Evolutionary conservation across 768 basidiomycete genomes (phyloP), one percentile per base, ranked within the genome.

Genomic region (Butyriboletus loyo): DNA sequence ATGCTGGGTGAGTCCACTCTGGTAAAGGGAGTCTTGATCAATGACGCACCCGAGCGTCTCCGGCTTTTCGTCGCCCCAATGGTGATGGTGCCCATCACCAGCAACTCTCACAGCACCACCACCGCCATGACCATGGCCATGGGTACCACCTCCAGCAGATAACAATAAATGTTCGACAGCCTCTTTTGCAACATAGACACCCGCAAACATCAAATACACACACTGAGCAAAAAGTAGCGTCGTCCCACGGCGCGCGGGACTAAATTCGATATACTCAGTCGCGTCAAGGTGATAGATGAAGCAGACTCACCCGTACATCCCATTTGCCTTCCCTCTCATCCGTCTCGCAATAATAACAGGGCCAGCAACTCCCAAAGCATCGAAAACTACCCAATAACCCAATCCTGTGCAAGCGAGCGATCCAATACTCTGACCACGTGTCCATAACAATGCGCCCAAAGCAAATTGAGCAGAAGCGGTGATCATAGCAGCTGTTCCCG

Each of bases 111-210:
- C 75, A 52, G 77, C 75, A 31, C 84, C 82, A 31, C 84, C 82
- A 53, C 85, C 83, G 59, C 87, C 82, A 59, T 88, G 86, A 19
- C 82, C 79, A 34, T 70, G 69, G 1, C 73, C 75, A 21, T 79
- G 76, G 83, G 76, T 91, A 87, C 49, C 92, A 83, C 58, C 93
- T 87, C 83, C 88, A 7, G 82, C 80, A 42, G 85, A 84, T 38
- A 98, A 76, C 15, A 99, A 67, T 36, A 97, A 69, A 71, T 96
- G 94, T 71, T 99, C 96, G 5, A 98, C 77, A 1, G 94, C 89
- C 77, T 99, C 97, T 65, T 99, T 98, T 63, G 92, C 94, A 17
- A 98, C 88, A 72, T 98, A 99, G 3, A 98, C 87, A 0, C 92
- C 85, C 0, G 93, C 84, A 66, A 98, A 99, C 75, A 96, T 84